A percentile compares a stretch with the other conserved stretches of the same genome.
Evolutionary conservation across 768 basidiomycete species (phyloP).

Genomic region (Daedalea quercina): DNA sequence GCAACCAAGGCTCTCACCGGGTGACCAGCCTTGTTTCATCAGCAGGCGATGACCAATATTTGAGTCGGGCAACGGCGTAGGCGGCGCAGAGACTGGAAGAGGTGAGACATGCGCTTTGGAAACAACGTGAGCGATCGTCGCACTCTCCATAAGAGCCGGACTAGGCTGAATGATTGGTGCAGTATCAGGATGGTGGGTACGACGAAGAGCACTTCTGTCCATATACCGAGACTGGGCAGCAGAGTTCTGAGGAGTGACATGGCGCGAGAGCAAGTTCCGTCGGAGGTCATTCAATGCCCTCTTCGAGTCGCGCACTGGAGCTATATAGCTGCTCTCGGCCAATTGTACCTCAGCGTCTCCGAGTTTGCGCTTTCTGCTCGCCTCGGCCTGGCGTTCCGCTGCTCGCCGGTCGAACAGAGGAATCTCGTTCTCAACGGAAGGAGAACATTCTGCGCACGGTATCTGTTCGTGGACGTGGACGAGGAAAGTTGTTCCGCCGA

Average conservation of each 20-base stretch:
- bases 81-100: constrained; percentile 31
- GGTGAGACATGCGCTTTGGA: too few species aligned
- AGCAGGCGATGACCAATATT: constrained; percentile 68
- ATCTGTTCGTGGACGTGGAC: constrained; percentile 60
- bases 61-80: constrained; percentile 42
- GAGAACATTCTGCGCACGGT: constrained; percentile 60
- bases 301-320: constrained; percentile 41
- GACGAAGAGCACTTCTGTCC: constrained; percentile 67
- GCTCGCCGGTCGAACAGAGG: constrained; percentile 41
- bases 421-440: constrained; percentile 46
- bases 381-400: constrained; percentile 8
- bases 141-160: too few species aligned
- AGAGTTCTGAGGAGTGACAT: not conserved
- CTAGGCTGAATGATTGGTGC: constrained; percentile 33
- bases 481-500: constrained; percentile 66
- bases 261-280: constrained; percentile 53
- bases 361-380: constrained; percentile 20
- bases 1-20: constrained; percentile 49
- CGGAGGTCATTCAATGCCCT: constrained; percentile 62
- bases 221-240: constrained; percentile 32
- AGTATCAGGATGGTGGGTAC: constrained; percentile 48
- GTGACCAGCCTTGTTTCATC: constrained; percentile 72
- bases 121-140: too few species aligned
- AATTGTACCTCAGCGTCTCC: constrained; percentile 6
- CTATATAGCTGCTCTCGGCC: not conserved